These are phyloP conservation scores for Macadamia integrifolia DNA, from an alignment of 164 flowering plant species.

Conservation along the genomic window DNA sequence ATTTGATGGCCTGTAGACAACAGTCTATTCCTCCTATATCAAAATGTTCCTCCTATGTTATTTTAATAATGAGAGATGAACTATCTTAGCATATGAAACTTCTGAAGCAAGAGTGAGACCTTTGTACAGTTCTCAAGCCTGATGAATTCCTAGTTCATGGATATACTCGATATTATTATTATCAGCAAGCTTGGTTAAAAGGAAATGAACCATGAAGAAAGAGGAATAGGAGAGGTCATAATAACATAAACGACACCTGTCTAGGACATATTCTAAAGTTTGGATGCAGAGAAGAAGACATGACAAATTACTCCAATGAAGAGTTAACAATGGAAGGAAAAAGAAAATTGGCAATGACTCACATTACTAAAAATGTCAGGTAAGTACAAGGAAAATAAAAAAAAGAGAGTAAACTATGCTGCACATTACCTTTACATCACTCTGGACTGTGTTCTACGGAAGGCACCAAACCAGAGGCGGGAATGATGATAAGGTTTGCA, in stretches of 20 bases:
- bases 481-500: too few relatives aligned
- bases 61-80: constrained; percentile 8
- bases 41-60: constrained; percentile 4
- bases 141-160: background rate
- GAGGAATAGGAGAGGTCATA: background rate
- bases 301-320: background rate
- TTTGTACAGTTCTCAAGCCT: background rate
- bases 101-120: background rate
- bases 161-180: background rate
- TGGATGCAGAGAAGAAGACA: background rate
- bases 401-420: too few relatives aligned
- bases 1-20: constrained; percentile 44
- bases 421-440: too few relatives aligned
- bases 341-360: too few relatives aligned
- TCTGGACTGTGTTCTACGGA: too few relatives aligned
- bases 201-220: background rate
- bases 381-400: too few relatives aligned
- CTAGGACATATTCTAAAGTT: background rate
- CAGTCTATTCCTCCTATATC: too few relatives aligned
- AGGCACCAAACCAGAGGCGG: too few relatives aligned
- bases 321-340: too few relatives aligned
- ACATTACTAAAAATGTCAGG: too few relatives aligned
- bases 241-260: background rate
- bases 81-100: constrained; percentile 5
- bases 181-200: background rate